phyloP scores from a whole-genome alignment of 2,329 filamentous ascomycete genomes.

The Dothideomycetes sp. region DNA sequence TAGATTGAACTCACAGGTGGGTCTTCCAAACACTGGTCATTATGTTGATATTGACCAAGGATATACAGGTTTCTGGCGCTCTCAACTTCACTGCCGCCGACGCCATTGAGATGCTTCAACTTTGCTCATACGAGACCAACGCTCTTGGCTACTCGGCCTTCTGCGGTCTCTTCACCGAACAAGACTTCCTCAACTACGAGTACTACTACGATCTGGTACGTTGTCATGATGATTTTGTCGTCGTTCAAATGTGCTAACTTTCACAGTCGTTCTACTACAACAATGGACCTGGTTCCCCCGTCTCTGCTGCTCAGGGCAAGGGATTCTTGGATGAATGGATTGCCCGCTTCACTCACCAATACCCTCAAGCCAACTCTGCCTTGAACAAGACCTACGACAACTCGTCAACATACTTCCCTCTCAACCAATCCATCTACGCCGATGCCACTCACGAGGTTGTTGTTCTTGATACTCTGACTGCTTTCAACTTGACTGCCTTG shows the following conservation, averaged over 20 bases:
- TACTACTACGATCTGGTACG: slow-evolving; percentile 10
- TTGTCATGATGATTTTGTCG: too few species aligned
- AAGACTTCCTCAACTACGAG: slow-evolving; percentile 12
- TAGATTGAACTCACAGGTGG: slow-evolving; percentile 7
- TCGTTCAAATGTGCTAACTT: too few species aligned
- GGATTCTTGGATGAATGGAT: slow-evolving; percentile 10
- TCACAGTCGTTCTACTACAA: slow-evolving; percentile 9
- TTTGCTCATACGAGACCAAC: slow-evolving; percentile 10
- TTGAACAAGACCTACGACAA: slow-evolving; percentile 9
- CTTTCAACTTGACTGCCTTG: slow-evolving; percentile 9
- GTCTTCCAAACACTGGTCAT: background rate
- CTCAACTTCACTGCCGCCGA: slow-evolving; percentile 6
- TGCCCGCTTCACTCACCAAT: slow-evolving; percentile 10
- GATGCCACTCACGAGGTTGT: slow-evolving; percentile 11
- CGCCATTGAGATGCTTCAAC: slow-evolving; percentile 5
- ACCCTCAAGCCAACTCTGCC: slow-evolving; percentile 2
- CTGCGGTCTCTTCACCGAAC: slow-evolving; percentile 5
- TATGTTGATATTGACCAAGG: background rate
- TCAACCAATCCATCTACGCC: slow-evolving; percentile 12
- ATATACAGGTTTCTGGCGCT: slow-evolving; percentile 1
- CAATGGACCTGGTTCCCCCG: slow-evolving; percentile 9
- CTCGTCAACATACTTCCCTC: slow-evolving; percentile 4
- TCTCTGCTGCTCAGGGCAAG: slow-evolving; percentile 7
- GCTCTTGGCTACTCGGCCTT: slow-evolving; percentile 11
- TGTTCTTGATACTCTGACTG: slow-evolving; percentile 6